Base-by-base conservation (phyloP, 192 early-diverging fungal species). In the Neocallimastix lanati region DNA sequence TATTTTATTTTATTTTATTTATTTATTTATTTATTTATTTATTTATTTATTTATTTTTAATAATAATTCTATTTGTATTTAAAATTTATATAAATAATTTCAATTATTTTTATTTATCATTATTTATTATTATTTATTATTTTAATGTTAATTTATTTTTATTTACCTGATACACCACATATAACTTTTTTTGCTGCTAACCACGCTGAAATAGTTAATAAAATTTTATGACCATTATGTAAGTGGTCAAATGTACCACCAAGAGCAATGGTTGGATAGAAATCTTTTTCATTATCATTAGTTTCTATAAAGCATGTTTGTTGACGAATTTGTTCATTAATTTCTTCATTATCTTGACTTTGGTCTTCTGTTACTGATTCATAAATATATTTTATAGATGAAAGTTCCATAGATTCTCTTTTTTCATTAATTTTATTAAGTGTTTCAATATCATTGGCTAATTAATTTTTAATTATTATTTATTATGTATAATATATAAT, bases 231-330 rank as follows among this genome's bases (percentile, higher is more conserved):
- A 14, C 96, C 97, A 2, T 89, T 84, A 80, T 99, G 97, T 77
- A 99, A 84, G 82, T 97, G 96, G 84, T 99, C 97, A 87, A 99
- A 99, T 27, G 97, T 98, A 21, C 97, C 97, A 28, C 97, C 97
- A 12, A 97, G 81, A 15, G 87, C 92, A 1, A 92, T 92, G 82
- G 40, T 50, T 50, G 14, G 40, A 6, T 87, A 80, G 28, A 83
- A 81, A 85, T 87, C 90, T 12, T 78, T 76, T 18, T 79, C 79
- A 30, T 79, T 78, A 13, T 80, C 76, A 13, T 83, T 81, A 4
- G 77, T 28, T 12, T 38, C 13, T 14, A 50, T 4, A 15, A 79
- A 77, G 14, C 77, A 77, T 21, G 29, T 36, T 36, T 16, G 29
- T n/a, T n/a, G n/a, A n/a, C n/a, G n/a, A n/a, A n/a, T n/a, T 30